Evolutionary conservation across 164 flowering plant species (phyloP).

Genomic region (Malania oleifera): DNA sequence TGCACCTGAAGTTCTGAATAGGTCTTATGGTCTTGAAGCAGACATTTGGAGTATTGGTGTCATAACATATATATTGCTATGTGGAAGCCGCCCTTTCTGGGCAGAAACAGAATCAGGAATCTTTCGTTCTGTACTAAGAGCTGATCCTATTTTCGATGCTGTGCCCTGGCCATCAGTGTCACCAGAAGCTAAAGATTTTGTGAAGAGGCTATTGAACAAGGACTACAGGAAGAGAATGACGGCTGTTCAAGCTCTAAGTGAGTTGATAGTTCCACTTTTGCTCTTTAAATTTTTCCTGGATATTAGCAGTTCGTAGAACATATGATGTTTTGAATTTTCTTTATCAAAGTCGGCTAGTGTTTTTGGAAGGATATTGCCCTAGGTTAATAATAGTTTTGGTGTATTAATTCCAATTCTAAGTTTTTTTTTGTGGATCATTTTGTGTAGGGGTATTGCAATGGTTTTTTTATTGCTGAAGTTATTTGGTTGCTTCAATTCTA

Average conservation of each 20-base stretch:
- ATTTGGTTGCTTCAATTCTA: too few species aligned
- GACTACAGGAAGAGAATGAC: slow-evolving; percentile 71
- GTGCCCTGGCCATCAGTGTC: slow-evolving; percentile 61
- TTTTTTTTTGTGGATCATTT: too few species aligned
- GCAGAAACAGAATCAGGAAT: slow-evolving; percentile 99
- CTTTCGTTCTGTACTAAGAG: slow-evolving; percentile 89
- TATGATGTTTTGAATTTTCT: too few species aligned
- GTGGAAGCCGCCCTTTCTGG: slow-evolving; percentile 99
- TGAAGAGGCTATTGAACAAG: slow-evolving; percentile 52
- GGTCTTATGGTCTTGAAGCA: slow-evolving; percentile 91
- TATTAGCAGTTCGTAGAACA: background rate
- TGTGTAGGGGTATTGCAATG: too few species aligned
- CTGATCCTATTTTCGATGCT: slow-evolving; percentile 92
- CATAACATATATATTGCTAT: slow-evolving; percentile 80
- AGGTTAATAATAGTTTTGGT: too few species aligned
- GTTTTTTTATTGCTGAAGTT: too few species aligned
- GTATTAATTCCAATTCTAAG: too few species aligned
- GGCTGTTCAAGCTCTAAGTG: slow-evolving; percentile 62
- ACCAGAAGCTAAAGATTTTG: slow-evolving; percentile 60
- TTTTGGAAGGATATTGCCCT: too few species aligned
- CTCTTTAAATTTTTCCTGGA: background rate
- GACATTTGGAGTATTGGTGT: slow-evolving; percentile 99
- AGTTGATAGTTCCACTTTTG: slow-evolving; percentile 18
- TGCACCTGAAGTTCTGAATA: slow-evolving; percentile 97
- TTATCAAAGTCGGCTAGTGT: too few species aligned